Percentiles rank a stretch among this genome's conserved stretches.
These are phyloP conservation scores for Pythium coloratum DNA, from an alignment of 352 stramenopile genomes.

Conservation along the genomic window DNA sequence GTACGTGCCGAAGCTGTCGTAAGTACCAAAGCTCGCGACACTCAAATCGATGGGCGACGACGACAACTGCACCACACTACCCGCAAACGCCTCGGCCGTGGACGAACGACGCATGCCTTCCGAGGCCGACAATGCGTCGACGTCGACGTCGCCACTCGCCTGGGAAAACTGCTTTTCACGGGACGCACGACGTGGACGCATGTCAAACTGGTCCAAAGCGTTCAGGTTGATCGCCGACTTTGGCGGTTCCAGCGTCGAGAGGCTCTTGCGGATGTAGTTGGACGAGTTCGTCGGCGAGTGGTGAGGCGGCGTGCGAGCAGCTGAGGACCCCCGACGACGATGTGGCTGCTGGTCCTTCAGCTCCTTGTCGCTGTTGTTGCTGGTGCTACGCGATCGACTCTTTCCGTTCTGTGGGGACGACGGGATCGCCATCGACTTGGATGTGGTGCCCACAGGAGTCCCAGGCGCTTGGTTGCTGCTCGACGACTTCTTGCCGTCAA, in stretches of 20 bases:
- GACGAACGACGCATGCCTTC: neutral
- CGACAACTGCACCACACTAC: neutral
- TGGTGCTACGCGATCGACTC: neutral
- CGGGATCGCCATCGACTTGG: neutral
- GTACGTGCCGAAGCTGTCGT: slow-evolving; percentile 9
- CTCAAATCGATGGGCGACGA: slow-evolving; percentile 11
- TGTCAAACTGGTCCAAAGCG: slow-evolving; percentile 8
- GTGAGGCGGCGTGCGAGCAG: slow-evolving; percentile 11
- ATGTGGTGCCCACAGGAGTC: neutral
- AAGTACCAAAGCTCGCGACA: neutral
- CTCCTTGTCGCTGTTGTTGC: slow-evolving; percentile 12
- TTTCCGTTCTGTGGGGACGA: slow-evolving; percentile 3
- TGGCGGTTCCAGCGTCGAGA: slow-evolving; percentile 31
- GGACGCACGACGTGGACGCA: slow-evolving; percentile 16
- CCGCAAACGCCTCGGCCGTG: neutral
- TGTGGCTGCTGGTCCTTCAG: neutral
- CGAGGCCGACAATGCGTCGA: neutral
- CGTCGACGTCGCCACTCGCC: slow-evolving; percentile 2
- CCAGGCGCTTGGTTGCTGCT: neutral
- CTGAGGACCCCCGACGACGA: slow-evolving; percentile 16
- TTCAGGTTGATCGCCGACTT: slow-evolving; percentile 41
- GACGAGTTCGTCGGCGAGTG: slow-evolving; percentile 7
- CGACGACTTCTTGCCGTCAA: neutral
- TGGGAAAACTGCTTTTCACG: slow-evolving; percentile 11
- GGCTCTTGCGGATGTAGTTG: slow-evolving; percentile 20